Percentiles rank a stretch among this genome's conserved stretches.
Evolutionary conservation across 805 yeast genomes (phyloP).

Genomic region (Candida ascalaphidarum): DNA sequence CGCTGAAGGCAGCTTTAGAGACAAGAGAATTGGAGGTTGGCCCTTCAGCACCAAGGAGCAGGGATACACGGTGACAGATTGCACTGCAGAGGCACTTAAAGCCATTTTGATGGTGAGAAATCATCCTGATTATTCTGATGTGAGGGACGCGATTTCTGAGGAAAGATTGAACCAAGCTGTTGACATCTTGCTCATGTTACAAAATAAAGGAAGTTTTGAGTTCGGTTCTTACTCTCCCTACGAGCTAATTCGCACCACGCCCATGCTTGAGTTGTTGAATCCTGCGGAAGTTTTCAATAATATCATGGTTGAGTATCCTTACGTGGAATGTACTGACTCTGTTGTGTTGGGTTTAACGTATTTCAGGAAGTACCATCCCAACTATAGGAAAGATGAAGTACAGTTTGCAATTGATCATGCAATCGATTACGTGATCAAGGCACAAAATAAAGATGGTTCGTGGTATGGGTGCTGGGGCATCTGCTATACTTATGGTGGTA

Average conservation of each 20-base stretch:
- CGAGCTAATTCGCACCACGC: conserved; percentile 77
- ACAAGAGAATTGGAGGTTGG: conserved; percentile 83
- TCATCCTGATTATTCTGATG: conserved; percentile 40
- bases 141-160: conserved; percentile 45
- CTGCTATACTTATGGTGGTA: conserved; percentile 90
- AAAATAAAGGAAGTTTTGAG: conserved; percentile 71
- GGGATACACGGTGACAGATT: conserved; percentile 94
- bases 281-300: conserved; percentile 98
- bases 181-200: conserved; percentile 68
- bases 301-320: conserved; percentile 97
- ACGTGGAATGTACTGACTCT: conserved; percentile 97
- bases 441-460: conserved; percentile 76
- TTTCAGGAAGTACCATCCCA: conserved; percentile 54
- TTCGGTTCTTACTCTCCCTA: conserved; percentile 91
- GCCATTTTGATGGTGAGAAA: conserved; percentile 88
- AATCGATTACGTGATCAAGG: conserved; percentile 55
- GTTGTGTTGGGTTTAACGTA: conserved; percentile 81
- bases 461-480: conserved; percentile 99
- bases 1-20: conserved; percentile 71
- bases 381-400: conserved; percentile 62
- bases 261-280: conserved; percentile 66
- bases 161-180: conserved; percentile 57
- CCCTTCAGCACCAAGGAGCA: conserved; percentile 94
- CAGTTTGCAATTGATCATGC: conserved; percentile 66
- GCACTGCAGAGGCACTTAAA: conserved; percentile 92